Conservation (phyloP, 148 eudicot genomes). For the Dianthus caryophyllus region DNA sequence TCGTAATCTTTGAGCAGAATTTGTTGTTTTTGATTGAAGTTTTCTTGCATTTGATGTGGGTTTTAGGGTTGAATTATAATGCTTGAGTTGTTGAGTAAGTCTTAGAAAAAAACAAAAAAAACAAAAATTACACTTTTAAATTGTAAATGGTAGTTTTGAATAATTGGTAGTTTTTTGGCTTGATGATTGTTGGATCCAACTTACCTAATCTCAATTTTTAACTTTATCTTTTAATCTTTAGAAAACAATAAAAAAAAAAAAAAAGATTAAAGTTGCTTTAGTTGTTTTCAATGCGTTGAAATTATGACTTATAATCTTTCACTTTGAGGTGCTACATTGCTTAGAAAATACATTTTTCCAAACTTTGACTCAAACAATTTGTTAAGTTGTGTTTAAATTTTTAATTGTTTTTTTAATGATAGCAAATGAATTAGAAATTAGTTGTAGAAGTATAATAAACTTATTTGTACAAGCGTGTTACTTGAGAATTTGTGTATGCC, state of each 20-base stretch:
- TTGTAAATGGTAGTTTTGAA: constrained; percentile 18
- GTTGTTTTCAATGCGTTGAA: background rate
- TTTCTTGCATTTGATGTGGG: background rate
- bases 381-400: background rate
- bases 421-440: too few relatives aligned
- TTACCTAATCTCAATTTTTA: background rate
- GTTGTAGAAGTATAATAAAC: too few relatives aligned
- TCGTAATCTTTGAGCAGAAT: background rate
- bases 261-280: background rate
- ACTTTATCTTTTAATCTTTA: background rate
- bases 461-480: too few relatives aligned
- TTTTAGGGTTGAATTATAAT: constrained; percentile 18
- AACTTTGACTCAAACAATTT: background rate
- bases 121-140: too few relatives aligned
- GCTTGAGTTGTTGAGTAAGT: too few relatives aligned
- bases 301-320: background rate
- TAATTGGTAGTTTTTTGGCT: background rate
- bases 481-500: too few relatives aligned
- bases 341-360: background rate
- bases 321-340: constrained; percentile 13
- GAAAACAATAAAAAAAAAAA: background rate
- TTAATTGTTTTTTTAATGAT: background rate
- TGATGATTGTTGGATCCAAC: constrained; percentile 1
- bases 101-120: too few relatives aligned
- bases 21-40: background rate